Conservation (phyloP, 352 stramenopile genomes). For the Phytophthora kernoviae region DNA sequence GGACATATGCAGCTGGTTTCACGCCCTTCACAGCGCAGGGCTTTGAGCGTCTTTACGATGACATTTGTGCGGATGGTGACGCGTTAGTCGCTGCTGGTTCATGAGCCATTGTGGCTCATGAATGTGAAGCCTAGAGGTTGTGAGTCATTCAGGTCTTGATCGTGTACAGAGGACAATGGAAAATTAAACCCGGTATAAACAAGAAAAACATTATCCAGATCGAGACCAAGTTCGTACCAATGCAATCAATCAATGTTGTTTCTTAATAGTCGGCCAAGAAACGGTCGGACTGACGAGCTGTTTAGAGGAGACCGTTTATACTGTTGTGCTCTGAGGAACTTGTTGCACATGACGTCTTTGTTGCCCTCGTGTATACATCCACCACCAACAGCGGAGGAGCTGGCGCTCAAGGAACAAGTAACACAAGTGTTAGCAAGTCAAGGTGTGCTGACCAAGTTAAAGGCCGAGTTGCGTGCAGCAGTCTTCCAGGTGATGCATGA, state of each 20-base stretch:
- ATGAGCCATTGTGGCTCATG: conserved; percentile 14
- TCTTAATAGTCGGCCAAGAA: conserved; percentile 8
- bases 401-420: conserved; percentile 70
- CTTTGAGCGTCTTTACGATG: conserved; percentile 88
- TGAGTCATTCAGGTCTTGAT: neutral
- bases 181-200: conserved; percentile 2
- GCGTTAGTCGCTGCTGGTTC: conserved; percentile 37
- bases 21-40: conserved; percentile 75
- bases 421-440: conserved; percentile 56
- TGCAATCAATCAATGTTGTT: neutral
- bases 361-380: conserved; percentile 23
- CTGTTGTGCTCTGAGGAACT: conserved; percentile 1
- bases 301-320: conserved; percentile 20
- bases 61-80: conserved; percentile 79
- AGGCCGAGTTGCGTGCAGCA: conserved; percentile 75
- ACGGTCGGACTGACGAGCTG: conserved; percentile 4
- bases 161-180: conserved; percentile 2
- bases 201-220: conserved; percentile 1
- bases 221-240: neutral
- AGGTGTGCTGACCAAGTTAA: conserved; percentile 77
- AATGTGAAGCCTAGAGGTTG: conserved; percentile 3
- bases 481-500: conserved; percentile 84
- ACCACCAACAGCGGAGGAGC: conserved; percentile 49
- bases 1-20: conserved; percentile 77
- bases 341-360: conserved; percentile 24